A percentile compares a stretch with the other conserved stretches of the same genome.
Evolutionary conservation across 768 basidiomycete genomes (phyloP).

Genomic region (Termitomyces sp.): DNA sequence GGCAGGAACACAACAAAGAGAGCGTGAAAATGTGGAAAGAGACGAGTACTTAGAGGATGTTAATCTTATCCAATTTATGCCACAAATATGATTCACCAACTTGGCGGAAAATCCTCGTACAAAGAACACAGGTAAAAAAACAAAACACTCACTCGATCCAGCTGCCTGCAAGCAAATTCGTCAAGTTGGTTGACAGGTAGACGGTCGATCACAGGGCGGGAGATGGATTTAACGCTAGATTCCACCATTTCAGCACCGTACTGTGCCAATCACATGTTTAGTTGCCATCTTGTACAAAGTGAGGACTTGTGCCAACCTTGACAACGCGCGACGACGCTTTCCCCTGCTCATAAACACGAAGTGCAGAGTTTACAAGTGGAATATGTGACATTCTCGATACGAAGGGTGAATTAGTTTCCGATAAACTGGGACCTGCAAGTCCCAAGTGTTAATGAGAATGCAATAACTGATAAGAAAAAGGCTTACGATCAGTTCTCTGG

Average conservation of each 20-base stretch:
- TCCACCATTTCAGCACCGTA: constrained; percentile 89
- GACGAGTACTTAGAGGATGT: not conserved
- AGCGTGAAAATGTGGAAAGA: not conserved
- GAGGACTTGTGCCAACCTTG: constrained; percentile 47
- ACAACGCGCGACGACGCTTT: constrained; percentile 84
- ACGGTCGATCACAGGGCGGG: constrained; percentile 76
- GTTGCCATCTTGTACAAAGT: not conserved
- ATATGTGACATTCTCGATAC: constrained; percentile 58
- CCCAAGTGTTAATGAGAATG: not conserved
- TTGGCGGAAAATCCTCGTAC: not conserved
- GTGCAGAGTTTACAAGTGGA: constrained; percentile 69
- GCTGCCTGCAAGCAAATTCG: constrained; percentile 84
- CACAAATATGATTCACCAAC: not conserved
- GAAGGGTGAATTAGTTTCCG: constrained; percentile 28
- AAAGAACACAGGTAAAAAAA: not conserved
- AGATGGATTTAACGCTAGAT: constrained; percentile 76
- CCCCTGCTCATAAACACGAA: constrained; percentile 75
- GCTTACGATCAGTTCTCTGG: constrained; percentile 14
- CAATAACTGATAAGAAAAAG: not conserved
- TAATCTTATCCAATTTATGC: not conserved
- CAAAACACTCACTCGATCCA: constrained; percentile 63
- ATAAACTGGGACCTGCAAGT: constrained; percentile 8
- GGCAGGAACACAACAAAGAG: too few species aligned
- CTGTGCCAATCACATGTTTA: constrained; percentile 35
- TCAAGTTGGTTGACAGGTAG: constrained; percentile 77